Base-by-base conservation (phyloP, 2,329 filamentous ascomycete species). In the Cercospora brassicicola region DNA sequence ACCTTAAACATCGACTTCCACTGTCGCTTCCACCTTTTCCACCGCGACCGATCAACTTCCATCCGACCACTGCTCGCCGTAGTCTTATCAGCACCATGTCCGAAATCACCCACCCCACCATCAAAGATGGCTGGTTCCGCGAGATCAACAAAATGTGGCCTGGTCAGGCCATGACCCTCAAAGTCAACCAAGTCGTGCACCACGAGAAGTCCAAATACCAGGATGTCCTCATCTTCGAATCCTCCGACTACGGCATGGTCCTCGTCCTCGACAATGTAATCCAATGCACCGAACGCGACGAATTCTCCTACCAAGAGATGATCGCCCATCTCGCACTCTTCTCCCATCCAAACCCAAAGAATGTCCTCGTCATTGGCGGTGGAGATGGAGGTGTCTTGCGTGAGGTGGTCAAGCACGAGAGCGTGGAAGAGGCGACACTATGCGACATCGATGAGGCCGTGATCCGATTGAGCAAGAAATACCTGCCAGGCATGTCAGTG, bases 401-500 rank as follows among this genome's bases (percentile, higher is more conserved):
- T 77, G 95, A 99, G 88, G 91, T 99, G 55, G 93, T 99, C 87
- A 99, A 99, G 91, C 95, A 99, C 84, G 93, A 97, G 76, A 91
- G 90, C 78, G 92, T 99, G 73, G 92, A 99, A 87, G 91, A 97
- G 87, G 95, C 95, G 70, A 90, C 91, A 73, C 92, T 99, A 76
- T 98, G 94, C 85, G 95, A 99, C 84, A 99, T 99, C 81, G 95
- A 99, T 78, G 95, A 98, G 90, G 94, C 95, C 75, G 95, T 99
- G 82, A 96, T 97, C 83, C 93, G 95, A 77, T 90, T 99, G 78
- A 97, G 94, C 82, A 98, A 98, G 91, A 87, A 97, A 87, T 97
- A 93, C 86, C 91, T 99, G 62, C 94, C 94, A 69, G 89, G 89
- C 79, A 99, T 99, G 95, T 88, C 93, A 74, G 89, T 91, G 73